Base-by-base conservation (phyloP, 805 yeast genomes). In the Saccharomycopsis javanensis region DNA sequence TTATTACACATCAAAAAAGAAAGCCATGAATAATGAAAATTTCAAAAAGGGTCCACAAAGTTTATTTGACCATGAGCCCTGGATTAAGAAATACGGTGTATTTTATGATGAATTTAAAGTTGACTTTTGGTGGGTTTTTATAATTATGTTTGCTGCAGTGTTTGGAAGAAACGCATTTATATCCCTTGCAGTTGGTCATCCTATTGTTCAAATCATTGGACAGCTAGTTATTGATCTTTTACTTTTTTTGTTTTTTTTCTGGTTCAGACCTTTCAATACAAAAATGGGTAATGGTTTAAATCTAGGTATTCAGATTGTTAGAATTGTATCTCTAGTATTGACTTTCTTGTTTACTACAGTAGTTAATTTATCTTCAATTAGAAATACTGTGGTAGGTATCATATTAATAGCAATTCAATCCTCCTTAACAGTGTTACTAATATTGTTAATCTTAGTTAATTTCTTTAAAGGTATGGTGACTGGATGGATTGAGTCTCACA, bases 41-140 rank as follows among this genome's bases (percentile, higher is more conserved):
- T 23, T 46, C 27, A 31, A 38, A 23, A 42, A 42, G n/a, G 62
- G 62, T 10, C 53, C 62, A 13, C 34, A 55, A 13, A 58, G 59
- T 35, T 55, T 69, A 5, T 67, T 65, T 51, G 57, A 55, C 18
- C 64, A 69, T 60, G 62, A 68, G 51, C 69, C 70, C 3, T 67
- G 68, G 69, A 58, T 66, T 31, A 57, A 63, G 2, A 61, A 62
- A 51, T 69, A 67, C 54, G 71, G 72, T 4, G 65, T 69, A 15
- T 65, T 69, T 51, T 68, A 69, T 57, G 68, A 68, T 56, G 68
- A 67, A 58, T 69, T 65, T 58, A 62, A 63, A 53, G 62, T 66
- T 35, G 54, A 59, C 45, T 66, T 60, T 57, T 69, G 72, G 71
- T 69, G 71, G 71, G 64, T 65, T 46, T 68, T 69, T 52, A 60